These are phyloP conservation scores for Trichoderma sp. DNA, from an alignment of 2,329 filamentous ascomycete species.

Conservation along the genomic window DNA sequence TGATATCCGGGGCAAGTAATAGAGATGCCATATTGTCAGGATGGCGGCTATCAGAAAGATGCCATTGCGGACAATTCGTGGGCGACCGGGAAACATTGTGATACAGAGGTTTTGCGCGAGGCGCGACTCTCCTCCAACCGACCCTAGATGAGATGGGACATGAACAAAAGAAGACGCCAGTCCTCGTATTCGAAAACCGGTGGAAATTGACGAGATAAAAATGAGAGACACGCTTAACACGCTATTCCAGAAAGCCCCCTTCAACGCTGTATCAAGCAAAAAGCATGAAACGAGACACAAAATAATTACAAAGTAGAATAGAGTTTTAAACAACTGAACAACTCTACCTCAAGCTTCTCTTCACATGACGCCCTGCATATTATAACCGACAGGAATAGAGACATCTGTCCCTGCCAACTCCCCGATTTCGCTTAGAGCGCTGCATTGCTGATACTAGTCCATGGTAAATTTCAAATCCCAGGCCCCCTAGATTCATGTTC, in stretches of 20 bases:
- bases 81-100: conserved; percentile 17
- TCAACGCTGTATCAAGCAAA: neutral
- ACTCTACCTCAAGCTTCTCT: neutral
- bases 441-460: neutral
- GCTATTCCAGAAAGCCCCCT: neutral
- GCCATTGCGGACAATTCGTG: conserved; percentile 14
- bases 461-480: neutral
- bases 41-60: neutral
- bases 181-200: neutral
- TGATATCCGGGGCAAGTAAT: neutral
- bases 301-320: neutral
- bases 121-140: neutral
- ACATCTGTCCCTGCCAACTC: neutral
- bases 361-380: neutral
- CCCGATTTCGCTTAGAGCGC: neutral
- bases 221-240: neutral
- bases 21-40: conserved; percentile 5
- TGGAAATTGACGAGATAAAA: neutral
- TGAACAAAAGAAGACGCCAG: neutral
- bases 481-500: neutral
- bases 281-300: neutral
- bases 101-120: neutral
- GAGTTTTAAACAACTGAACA: neutral
- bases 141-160: neutral
- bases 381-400: neutral